Conservation (phyloP, 805 yeast genomes). For the Starmerella khaoyaiensis region DNA sequence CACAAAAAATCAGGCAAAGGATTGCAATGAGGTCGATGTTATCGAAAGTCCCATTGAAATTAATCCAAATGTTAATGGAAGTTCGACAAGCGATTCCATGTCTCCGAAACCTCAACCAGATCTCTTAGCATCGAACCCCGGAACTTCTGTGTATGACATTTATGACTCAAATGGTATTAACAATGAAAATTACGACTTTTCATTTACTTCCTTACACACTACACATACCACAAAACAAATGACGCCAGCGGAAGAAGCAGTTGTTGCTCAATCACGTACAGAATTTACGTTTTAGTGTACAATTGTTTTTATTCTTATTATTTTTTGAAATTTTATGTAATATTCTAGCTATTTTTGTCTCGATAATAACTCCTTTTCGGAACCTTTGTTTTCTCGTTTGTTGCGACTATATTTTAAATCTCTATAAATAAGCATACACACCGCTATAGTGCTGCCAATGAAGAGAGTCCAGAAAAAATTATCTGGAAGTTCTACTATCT, state of each 20-base stretch:
- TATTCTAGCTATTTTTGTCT: background rate
- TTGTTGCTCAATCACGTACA: slow-evolving; percentile 8
- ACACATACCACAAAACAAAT: slow-evolving; percentile 8
- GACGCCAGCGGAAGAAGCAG: slow-evolving; percentile 15
- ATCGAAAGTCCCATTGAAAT: too few relatives aligned
- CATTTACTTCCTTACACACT: too few relatives aligned
- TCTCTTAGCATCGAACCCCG: too few relatives aligned
- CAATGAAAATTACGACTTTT: too few relatives aligned
- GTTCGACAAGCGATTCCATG: too few relatives aligned
- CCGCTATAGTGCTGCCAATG: slow-evolving; percentile 14
- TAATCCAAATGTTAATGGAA: too few relatives aligned
- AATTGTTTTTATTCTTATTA: background rate
- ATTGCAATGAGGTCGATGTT: too few relatives aligned
- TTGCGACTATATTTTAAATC: too few relatives aligned
- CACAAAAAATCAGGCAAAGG: too few relatives aligned
- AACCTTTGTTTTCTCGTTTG: background rate
- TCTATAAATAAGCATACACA: slow-evolving; percentile 12
- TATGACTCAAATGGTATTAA: too few relatives aligned
- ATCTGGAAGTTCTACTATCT: slow-evolving; percentile 19
- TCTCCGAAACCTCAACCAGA: too few relatives aligned
- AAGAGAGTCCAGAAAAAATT: slow-evolving; percentile 18
- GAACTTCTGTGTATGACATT: too few relatives aligned
- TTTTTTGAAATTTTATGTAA: background rate
- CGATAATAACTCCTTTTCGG: background rate
- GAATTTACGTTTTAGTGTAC: slow-evolving; percentile 10